Evolutionary conservation across 2,329 filamentous ascomycete genomes (phyloP).

Genomic region (Aspergillus sergii): DNA sequence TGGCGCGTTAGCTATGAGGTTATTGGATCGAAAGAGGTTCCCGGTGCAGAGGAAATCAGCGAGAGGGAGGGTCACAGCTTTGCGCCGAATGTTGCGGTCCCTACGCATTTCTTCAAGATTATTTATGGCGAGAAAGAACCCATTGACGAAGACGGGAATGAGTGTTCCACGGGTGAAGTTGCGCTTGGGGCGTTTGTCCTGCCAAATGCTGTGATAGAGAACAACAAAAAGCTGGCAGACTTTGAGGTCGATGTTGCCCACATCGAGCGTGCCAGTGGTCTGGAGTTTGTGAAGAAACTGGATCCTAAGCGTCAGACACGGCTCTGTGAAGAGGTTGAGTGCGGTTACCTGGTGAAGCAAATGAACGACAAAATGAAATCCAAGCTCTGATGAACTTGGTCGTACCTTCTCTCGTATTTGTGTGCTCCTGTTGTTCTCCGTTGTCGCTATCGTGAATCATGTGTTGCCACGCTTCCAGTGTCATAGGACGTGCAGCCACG

Average conservation of each 20-base stretch:
- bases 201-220: constrained; percentile 86
- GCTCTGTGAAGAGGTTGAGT: constrained; percentile 84
- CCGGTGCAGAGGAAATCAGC: constrained; percentile 36
- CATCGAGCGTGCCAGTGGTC: constrained; percentile 85
- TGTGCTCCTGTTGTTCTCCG: too few species aligned
- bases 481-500: accelerated
- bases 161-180: constrained; percentile 64
- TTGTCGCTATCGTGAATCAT: too few species aligned
- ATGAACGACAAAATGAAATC: constrained; percentile 55
- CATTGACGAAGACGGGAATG: constrained; percentile 39
- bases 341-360: constrained; percentile 80
- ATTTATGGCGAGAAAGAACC: constrained; percentile 88
- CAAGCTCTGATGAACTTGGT: not conserved
- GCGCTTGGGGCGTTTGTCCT: constrained; percentile 92
- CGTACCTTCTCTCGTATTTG: not conserved
- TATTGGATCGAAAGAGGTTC: constrained; percentile 63
- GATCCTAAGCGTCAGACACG: constrained; percentile 72
- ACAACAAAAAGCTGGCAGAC: constrained; percentile 81
- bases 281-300: constrained; percentile 86
- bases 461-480: too few species aligned
- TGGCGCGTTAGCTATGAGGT: constrained; percentile 96
- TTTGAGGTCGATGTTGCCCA: constrained; percentile 95
- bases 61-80: not conserved
- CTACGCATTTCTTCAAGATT: constrained; percentile 99
- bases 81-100: constrained; percentile 91